Base-by-base conservation (phyloP, 202 grass and related monocot genomes). In the Zizania palustris region DNA sequence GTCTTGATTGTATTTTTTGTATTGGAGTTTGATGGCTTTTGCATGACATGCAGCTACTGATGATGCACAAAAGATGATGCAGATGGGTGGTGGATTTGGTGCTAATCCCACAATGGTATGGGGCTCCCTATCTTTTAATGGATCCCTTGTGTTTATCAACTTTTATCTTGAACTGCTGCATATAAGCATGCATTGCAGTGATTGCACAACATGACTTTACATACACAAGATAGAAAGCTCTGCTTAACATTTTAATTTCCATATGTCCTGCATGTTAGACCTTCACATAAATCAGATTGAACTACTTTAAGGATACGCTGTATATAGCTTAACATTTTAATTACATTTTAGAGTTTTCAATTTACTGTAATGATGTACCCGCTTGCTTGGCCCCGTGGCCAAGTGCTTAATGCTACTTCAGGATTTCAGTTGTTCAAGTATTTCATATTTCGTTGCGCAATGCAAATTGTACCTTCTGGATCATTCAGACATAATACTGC, bases 31-130 rank as follows among this genome's bases (percentile, higher is more conserved):
- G 61, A 72, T 74, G 65, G 21, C 82, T 74, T 82, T 4, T 81
- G 18, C 42, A 46, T 86, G 77, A 59, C 60, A 36, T 92, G 60
- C 87, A 98, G 91, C 91, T 34, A 88, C 83, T 79, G 91, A 98
- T 81, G 96, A 98, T 77, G 89, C 96, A 10, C 85, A 88, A 76
- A 88, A 78, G 78, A 98, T 98, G 96, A 98, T 98, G 96, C 89
- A 94, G 82, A 98, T 95, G 96, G 78, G 94, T 15, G 81, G 94
- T 63, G 89, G 91, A 71, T 90, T 93, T 88, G 96, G 91, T 67
- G 80, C 75, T 69, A 86, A 98, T 22, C 70, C 96, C 2, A 20
- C 91, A 76, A 88, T 82, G 96, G 96, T 99, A 87, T 28, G 55
- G 5, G 61, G 65, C 46, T 4, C n/a, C 53, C 20, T 16, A 51